Evolutionary conservation across 1,139 yeast species (phyloP).

Genomic region (Sugiyamaella xylanicola): DNA sequence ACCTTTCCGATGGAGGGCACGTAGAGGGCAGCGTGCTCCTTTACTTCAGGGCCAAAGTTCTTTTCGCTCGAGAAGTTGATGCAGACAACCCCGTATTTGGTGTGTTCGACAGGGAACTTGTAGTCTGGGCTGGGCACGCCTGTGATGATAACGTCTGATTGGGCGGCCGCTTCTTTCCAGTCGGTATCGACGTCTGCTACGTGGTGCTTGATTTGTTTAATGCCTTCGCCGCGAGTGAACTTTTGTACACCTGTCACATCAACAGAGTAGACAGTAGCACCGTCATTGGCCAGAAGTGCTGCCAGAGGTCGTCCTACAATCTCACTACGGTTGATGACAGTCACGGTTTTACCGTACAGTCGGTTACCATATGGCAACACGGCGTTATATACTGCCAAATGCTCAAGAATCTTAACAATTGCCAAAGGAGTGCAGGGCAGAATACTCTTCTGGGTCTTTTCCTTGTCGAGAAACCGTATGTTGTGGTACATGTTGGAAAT

Average conservation of each 20-base stretch:
- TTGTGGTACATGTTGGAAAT: constrained; percentile 95
- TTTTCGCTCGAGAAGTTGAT: constrained; percentile 87
- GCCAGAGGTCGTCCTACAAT: constrained; percentile 98
- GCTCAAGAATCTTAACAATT: constrained; percentile 87
- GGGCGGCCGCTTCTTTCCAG: constrained; percentile 65
- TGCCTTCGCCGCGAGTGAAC: constrained; percentile 92
- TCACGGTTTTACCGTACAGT: constrained; percentile 85
- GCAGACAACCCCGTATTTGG: constrained; percentile 86
- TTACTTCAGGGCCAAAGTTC: constrained; percentile 79
- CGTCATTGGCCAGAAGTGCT: constrained; percentile 93
- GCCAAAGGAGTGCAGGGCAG: constrained; percentile 97
- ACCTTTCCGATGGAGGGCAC: constrained; percentile 97
- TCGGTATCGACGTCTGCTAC: constrained; percentile 64
- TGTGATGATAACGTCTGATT: constrained; percentile 89
- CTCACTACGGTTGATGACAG: constrained; percentile 90
- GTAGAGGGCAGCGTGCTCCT: constrained; percentile 81
- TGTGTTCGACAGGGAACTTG: constrained; percentile 80
- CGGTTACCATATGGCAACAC: constrained; percentile 86
- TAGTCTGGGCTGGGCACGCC: constrained; percentile 87
- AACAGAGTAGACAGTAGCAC: constrained; percentile 92
- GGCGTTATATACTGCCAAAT: constrained; percentile 81
- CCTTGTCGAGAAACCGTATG: constrained; percentile 73
- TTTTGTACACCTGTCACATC: constrained; percentile 86
- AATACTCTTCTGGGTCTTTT: constrained; percentile 72
- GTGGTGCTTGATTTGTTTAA: constrained; percentile 78